Evolutionary conservation across 2,329 filamentous ascomycete species (phyloP).

Genomic region (Aspergillus luchuensis): DNA sequence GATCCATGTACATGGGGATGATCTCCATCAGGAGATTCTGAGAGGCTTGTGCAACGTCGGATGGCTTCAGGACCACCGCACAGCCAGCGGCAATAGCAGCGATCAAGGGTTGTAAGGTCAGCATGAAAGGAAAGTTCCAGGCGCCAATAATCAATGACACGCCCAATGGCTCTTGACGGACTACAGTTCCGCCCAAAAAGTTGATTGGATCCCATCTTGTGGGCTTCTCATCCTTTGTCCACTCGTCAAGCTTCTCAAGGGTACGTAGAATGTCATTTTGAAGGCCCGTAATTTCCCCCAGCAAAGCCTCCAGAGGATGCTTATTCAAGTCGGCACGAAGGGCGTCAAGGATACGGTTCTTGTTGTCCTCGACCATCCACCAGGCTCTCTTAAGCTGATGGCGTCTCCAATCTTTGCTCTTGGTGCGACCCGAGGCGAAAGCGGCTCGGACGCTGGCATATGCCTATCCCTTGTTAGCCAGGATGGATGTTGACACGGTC

Average conservation of each 20-base stretch:
- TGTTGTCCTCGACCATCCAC: slow-evolving; percentile 47
- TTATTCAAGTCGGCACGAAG: slow-evolving; percentile 41
- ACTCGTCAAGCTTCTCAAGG: slow-evolving; percentile 44
- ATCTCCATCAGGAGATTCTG: slow-evolving; percentile 45
- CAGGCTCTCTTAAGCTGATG: slow-evolving; percentile 47
- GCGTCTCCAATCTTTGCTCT: slow-evolving; percentile 43
- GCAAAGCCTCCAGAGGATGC: slow-evolving; percentile 36
- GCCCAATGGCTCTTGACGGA: slow-evolving; percentile 50
- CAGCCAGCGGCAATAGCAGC: slow-evolving; percentile 50
- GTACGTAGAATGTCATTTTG: slow-evolving; percentile 42
- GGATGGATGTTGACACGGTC: neutral
- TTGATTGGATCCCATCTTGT: slow-evolving; percentile 30
- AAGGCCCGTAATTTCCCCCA: slow-evolving; percentile 33
- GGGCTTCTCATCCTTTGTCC: slow-evolving; percentile 41
- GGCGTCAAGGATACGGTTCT: slow-evolving; percentile 35
- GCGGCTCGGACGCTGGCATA: slow-evolving; percentile 15
- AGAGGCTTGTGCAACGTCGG: slow-evolving; percentile 40
- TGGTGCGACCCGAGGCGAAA: slow-evolving; percentile 38
- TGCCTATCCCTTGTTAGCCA: neutral
- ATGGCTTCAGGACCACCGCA: slow-evolving; percentile 49
- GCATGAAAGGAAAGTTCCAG: slow-evolving; percentile 51
- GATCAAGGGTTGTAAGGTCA: slow-evolving; percentile 44
- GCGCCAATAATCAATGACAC: slow-evolving; percentile 49
- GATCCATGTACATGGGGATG: slow-evolving; percentile 48
- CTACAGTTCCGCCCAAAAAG: slow-evolving; percentile 31